Evolutionary conservation across 805 yeast species (phyloP), one percentile per base, ranked within the genome.

Genomic region (Candida sonorensis): DNA sequence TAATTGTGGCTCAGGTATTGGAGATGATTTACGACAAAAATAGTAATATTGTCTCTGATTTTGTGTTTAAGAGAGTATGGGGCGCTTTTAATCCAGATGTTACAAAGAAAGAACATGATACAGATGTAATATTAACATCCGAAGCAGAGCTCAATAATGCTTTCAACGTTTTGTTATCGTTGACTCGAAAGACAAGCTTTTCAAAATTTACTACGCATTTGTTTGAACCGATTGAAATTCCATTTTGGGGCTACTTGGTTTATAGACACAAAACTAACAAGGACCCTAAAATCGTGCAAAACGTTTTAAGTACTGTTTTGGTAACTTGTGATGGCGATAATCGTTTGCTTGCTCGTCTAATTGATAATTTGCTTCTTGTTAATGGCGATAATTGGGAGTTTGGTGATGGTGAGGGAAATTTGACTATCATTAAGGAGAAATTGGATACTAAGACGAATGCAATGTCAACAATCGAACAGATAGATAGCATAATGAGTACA

Each of bases 101-200:
- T 9, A 4, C 27, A 10, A 28, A 23, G 6, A 36, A 33, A 2
- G 20, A 41, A 3, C 41, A 42, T 5, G 52, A 51, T 3, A 44
- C 56, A n/a, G n/a, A n/a, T 1, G 40, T 70, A 0, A 48, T 63
- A 1, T 42, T 70, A 1, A 65, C 68, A 0, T 33, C 60, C 6
- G 81, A 73, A 30, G 61, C 64, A 13, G 64, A 66, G 4, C 51
- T 82, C 13, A 80, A 81, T 44, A 77, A 81, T 50, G 61, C 65
- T 4, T 61, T 82, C 15, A 81, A 81, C 51, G 84, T 80, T 0
- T 42, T 80, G n/a, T 53, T 81, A 1, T 76, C 90, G 0, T 44
- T 84, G 8, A 58, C 79, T 0, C 75, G 75, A 44, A 67, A 65
- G 27, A 42, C 64, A 1, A 36, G 35, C 4, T 51, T 62, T 1